Percentiles rank a stretch among this genome's conserved stretches.
Conservation (phyloP, 1,284 basidiomycete species). For the Xerocomus amazonicus region DNA sequence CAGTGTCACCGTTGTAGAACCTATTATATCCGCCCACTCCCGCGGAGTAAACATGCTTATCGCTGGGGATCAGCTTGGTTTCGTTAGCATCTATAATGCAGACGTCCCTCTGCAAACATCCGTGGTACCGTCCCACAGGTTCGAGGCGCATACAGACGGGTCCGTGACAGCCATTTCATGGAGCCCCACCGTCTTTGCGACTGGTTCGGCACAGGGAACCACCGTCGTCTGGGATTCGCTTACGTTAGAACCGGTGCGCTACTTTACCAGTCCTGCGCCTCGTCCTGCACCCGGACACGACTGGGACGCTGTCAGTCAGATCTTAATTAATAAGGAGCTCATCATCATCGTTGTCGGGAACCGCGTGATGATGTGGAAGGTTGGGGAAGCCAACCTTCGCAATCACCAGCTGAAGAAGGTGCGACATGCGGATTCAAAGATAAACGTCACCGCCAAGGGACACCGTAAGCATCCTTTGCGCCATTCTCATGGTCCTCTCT, state of each 20-base stretch:
- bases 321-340: slow-evolving; percentile 61
- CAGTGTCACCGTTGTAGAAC: slow-evolving; percentile 42
- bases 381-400: slow-evolving; percentile 41
- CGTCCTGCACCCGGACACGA: slow-evolving; percentile 38
- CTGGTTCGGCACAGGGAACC: slow-evolving; percentile 62
- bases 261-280: slow-evolving; percentile 47
- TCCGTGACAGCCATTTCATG: slow-evolving; percentile 60
- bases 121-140: slow-evolving; percentile 40
- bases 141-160: slow-evolving; percentile 60
- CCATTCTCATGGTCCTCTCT: not conserved
- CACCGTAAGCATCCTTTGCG: slow-evolving; percentile 22
- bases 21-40: slow-evolving; percentile 41
- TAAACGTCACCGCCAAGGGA: slow-evolving; percentile 23
- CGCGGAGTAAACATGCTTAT: slow-evolving; percentile 49
- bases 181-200: slow-evolving; percentile 54
- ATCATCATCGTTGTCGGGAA: slow-evolving; percentile 63
- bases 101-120: slow-evolving; percentile 11
- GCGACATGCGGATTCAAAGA: slow-evolving; percentile 21
- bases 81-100: slow-evolving; percentile 52
- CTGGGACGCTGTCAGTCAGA: slow-evolving; percentile 53
- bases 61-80: slow-evolving; percentile 57
- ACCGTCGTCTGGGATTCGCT: slow-evolving; percentile 67
- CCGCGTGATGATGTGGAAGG: slow-evolving; percentile 67
- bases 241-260: slow-evolving; percentile 53
- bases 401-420: slow-evolving; percentile 12